Evolutionary conservation across 2,329 filamentous ascomycete species (phyloP), one percentile per base, ranked within the genome.

Genomic region (Trichoderma polysporum): DNA sequence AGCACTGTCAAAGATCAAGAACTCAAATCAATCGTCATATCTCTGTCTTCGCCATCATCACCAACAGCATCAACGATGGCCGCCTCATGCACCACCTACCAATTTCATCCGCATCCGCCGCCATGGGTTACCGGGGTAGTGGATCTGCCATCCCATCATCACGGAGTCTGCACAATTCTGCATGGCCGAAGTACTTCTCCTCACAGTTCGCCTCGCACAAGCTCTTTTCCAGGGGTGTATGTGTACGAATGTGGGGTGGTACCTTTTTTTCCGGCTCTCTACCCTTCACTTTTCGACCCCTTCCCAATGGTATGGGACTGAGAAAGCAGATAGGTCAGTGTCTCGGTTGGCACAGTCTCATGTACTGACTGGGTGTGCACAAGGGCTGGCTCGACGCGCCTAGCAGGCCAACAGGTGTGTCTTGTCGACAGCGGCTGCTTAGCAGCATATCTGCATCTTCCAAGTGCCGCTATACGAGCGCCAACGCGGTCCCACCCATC

Each of bases 111-210:
- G 50, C 61, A 47, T 65, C 61, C 39, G 61, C 50, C 50, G 61
- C 50, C 52, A 58, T 66, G 63, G 54, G 53, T 66, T 70, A 53
- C 68, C 70, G 66, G 66, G 56, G 61, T 58, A 65, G 69, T 70
- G 67, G 68, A 68, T 64, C 65, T 60, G 52, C 58, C 68, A 66
- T 59, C 41, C 66, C 68, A 70, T 41, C 57, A 22, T 29, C 29
- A 47, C 67, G 68, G 68, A 61, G 66, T 64, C 54, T 63, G 49
- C 56, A 67, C 25, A 59, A 47, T 52, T 47, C 64, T 66, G 59
- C 59, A 57, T 37, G 31, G 13, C 31, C 27, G 47, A 37, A 63
- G 60, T 57, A 65, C 61, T 35, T 49, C 61, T 35, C 57, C 60
- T 63, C 60, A 63, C 60, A 63, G 60, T 63, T 33, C 37, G 49